These are phyloP conservation scores for Trametes cubensis DNA, from an alignment of 768 basidiomycete genomes.

Conservation along the genomic window DNA sequence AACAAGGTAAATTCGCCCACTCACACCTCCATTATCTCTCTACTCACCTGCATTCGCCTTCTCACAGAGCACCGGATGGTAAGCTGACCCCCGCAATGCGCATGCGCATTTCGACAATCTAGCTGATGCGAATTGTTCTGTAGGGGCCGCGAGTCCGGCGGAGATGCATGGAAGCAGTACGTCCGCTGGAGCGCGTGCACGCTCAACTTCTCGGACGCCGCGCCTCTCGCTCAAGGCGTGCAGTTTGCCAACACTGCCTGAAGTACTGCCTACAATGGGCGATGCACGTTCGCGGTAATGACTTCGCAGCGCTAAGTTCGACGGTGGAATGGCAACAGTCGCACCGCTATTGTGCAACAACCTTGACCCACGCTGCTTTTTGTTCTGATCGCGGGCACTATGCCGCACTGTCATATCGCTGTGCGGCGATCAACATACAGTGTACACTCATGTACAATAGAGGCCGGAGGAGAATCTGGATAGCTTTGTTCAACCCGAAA, in stretches of 20 bases:
- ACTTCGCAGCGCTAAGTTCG: too few species aligned
- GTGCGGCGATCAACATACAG: too few species aligned
- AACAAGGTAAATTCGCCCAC: slow-evolving; percentile 67
- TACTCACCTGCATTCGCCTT: not conserved
- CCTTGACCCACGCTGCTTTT: too few species aligned
- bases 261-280: not conserved
- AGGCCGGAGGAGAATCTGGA: too few species aligned
- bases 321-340: too few species aligned
- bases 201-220: slow-evolving; percentile 87
- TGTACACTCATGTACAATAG: too few species aligned
- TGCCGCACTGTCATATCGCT: too few species aligned
- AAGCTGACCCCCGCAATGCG: slow-evolving; percentile 34
- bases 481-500: too few species aligned
- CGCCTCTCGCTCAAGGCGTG: slow-evolving; percentile 93
- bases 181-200: slow-evolving; percentile 92
- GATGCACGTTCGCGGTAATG: too few species aligned
- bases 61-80: slow-evolving; percentile 80
- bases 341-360: too few species aligned
- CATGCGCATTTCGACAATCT: too few species aligned
- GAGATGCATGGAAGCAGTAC: slow-evolving; percentile 99
- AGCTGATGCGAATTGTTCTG: slow-evolving; percentile 10
- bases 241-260: slow-evolving; percentile 54
- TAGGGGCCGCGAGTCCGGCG: slow-evolving; percentile 95
- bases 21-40: not conserved
- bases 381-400: too few species aligned